Percentiles rank a stretch among this genome's conserved stretches.
These are phyloP conservation scores for Mollisiaceae sp. DNA, from an alignment of 2,329 filamentous ascomycete genomes.

Conservation along the genomic window DNA sequence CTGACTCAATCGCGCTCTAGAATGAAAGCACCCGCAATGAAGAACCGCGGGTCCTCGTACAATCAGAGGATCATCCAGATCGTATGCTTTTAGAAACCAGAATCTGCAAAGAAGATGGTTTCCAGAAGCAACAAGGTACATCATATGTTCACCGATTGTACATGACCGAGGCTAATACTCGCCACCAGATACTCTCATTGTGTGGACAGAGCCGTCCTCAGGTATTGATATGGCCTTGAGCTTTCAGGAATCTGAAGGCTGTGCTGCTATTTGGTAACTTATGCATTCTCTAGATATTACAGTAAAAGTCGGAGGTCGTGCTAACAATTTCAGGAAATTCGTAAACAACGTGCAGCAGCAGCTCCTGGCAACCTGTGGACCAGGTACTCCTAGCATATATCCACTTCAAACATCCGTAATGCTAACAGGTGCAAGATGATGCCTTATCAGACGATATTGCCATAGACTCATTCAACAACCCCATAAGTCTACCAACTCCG, in stretches of 20 bases:
- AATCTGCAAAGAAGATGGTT: constrained; percentile 92
- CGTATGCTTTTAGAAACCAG: constrained; percentile 85
- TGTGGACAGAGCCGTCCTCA: constrained; percentile 88
- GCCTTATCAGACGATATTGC: constrained; percentile 83
- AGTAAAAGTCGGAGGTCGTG: constrained; percentile 15
- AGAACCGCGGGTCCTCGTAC: constrained; percentile 86
- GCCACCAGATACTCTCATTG: constrained; percentile 86
- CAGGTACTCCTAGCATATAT: constrained; percentile 55
- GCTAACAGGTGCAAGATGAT: constrained; percentile 64
- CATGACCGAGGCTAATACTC: constrained; percentile 37
- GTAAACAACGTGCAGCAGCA: constrained; percentile 84
- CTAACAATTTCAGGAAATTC: constrained; percentile 72
- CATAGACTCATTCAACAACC: constrained; percentile 70
- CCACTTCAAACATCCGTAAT: not conserved
- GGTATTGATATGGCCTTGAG: constrained; percentile 96
- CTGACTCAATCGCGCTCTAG: constrained; percentile 47
- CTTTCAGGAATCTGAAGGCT: constrained; percentile 97
- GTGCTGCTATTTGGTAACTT: constrained; percentile 84
- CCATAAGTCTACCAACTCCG: constrained; percentile 77
- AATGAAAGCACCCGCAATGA: constrained; percentile 66
- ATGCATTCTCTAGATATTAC: not conserved
- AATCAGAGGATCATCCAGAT: constrained; percentile 90
- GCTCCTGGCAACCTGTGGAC: constrained; percentile 64
- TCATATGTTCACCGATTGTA: constrained; percentile 24
- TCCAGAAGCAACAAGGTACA: constrained; percentile 96